Evolutionary conservation across 169 alveolate genomes (phyloP).

Genomic region (Besnoitia besnoiti): DNA sequence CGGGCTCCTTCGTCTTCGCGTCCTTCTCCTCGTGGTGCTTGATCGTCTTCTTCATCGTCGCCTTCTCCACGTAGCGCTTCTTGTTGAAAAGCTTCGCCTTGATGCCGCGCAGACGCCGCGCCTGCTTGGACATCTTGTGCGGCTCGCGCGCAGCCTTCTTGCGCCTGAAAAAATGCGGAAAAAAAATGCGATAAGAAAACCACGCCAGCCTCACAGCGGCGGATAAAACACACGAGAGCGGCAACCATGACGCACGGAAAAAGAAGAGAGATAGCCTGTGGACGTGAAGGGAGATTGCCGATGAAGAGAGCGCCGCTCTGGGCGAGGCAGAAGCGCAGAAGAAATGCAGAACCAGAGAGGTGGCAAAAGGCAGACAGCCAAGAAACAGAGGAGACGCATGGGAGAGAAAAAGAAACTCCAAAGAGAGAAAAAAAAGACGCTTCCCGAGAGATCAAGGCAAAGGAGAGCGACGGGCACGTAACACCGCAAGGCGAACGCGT

Average conservation of each 20-base stretch:
- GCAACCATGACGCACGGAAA: background rate
- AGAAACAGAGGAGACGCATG: background rate
- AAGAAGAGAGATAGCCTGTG: background rate
- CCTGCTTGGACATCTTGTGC: constrained; percentile 92
- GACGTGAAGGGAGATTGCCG: no score
- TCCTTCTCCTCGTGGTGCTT: constrained; percentile 94
- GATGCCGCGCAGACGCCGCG: constrained; percentile 94
- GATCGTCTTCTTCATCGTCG: constrained; percentile 92
- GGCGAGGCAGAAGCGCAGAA: no score
- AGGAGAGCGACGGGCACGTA: background rate
- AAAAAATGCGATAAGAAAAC: background rate
- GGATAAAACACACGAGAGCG: background rate
- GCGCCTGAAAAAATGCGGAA: constrained; percentile 74
- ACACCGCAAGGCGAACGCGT: background rate
- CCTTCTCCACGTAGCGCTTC: constrained; percentile 98
- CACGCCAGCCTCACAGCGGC: background rate
- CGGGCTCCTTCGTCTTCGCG: constrained; percentile 87
- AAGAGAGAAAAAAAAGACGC: background rate
- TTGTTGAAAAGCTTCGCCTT: constrained; percentile 96
- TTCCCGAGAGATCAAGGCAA: background rate
- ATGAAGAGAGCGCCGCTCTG: no score
- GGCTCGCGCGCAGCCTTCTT: constrained; percentile 95
- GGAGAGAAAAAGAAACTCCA: background rate
- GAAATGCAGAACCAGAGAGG: no score
- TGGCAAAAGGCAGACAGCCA: no score